phyloP scores from a whole-genome alignment of 352 stramenopile genomes.

The Globisporangium abappressorium region DNA sequence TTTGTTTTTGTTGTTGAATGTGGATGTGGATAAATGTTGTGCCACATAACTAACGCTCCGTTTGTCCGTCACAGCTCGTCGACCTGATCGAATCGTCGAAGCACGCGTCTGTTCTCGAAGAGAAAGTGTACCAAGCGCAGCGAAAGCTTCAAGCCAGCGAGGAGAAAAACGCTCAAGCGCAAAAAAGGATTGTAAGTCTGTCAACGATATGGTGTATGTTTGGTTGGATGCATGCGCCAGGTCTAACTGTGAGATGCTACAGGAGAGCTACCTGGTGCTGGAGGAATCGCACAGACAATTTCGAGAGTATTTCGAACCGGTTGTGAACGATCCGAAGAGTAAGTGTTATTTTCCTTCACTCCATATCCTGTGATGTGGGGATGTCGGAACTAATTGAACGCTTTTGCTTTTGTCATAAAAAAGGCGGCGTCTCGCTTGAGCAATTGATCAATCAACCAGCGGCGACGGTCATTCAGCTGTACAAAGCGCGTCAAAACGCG shows the following conservation, averaged over 20 bases:
- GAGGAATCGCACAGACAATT: conserved; percentile 49
- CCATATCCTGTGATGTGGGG: neutral
- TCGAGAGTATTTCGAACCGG: conserved; percentile 41
- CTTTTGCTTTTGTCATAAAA: conserved; percentile 8
- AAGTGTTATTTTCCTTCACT: conserved; percentile 10
- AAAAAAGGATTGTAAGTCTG: conserved; percentile 51
- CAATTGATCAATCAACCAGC: conserved; percentile 42
- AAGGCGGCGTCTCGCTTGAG: conserved; percentile 39
- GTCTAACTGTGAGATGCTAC: conserved; percentile 14
- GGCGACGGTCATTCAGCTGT: conserved; percentile 48
- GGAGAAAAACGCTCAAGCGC: conserved; percentile 38
- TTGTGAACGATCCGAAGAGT: conserved; percentile 49
- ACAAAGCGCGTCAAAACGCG: conserved; percentile 52
- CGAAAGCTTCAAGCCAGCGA: conserved; percentile 61
- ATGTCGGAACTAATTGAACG: neutral
- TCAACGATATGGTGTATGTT: neutral
- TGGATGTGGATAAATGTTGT: neutral
- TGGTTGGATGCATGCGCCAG: neutral
- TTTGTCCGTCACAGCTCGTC: conserved; percentile 37
- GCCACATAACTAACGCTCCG: neutral
- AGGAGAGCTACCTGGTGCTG: conserved; percentile 42
- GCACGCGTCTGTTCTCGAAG: conserved; percentile 53
- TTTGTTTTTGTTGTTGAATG: neutral
- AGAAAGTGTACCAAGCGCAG: conserved; percentile 54
- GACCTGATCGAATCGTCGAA: conserved; percentile 66